Evolutionary conservation across 805 yeast species (phyloP), one percentile per base, ranked within the genome.

Genomic region (Wickerhamiella azyma): DNA sequence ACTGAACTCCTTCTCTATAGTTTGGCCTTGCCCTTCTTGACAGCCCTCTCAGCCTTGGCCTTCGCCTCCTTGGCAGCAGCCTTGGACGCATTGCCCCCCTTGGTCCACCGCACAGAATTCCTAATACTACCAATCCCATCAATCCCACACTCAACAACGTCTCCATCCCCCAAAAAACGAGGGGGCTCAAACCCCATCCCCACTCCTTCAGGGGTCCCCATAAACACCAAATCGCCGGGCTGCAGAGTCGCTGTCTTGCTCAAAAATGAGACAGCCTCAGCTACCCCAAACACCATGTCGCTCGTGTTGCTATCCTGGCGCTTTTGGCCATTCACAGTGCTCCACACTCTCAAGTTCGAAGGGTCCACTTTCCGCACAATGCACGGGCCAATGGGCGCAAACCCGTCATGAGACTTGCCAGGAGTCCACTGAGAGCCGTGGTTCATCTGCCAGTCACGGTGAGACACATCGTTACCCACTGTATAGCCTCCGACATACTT

Each of bases 351-450:
- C 45, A 73, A 59, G n/a, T 53, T 48, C 36, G 61, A 58, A 14
- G 71, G 68, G 38, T 64, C 59, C 1, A 58, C 47, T 1, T 49
- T 48, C 1, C 71, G 59, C 3, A 71, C 74, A 40, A 75, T 62
- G 7, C 69, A 71, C 5, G 79, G 79, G 2, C 79, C 79, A 45
- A 74, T 55, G 18, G 79, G 79, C 1, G 77, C 76, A 69, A 71
- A 74, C 3, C 69, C 69, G 48, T 75, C 79, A 52, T 69, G 73
- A 68, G 68, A 67, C 59, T 75, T 75, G 9, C 76, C 74, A 9
- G 68, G 58, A 33, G 67, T 60, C 66, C 74, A 75, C 52, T 75
- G 79, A 16, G 75, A 65, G 2, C 77, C 76, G 32, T 69, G 62
- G 42, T 68, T 64, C 41, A 66, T 62, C 54, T 75, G 79, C 79